Conservation (phyloP, 2,329 filamentous ascomycete genomes). For the Aspergillus aculeatus region DNA sequence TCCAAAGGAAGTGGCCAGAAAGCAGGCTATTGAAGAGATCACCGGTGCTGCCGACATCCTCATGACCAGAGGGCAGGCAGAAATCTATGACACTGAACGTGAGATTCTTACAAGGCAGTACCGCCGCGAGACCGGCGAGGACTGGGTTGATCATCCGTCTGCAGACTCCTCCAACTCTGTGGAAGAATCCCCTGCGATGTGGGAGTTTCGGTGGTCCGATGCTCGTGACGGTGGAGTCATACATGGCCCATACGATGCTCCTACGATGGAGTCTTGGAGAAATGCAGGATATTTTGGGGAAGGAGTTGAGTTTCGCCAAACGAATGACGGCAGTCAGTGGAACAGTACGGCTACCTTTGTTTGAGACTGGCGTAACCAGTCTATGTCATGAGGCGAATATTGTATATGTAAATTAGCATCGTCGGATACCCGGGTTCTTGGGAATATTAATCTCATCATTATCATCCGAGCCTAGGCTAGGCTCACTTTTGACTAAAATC, state of each 20-base stretch:
- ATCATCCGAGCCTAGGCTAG: slow-evolving; percentile 19
- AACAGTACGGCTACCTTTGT: slow-evolving; percentile 52
- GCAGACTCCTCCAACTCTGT: slow-evolving; percentile 28
- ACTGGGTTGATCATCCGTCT: slow-evolving; percentile 64
- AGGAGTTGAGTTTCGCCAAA: slow-evolving; percentile 71
- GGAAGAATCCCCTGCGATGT: slow-evolving; percentile 52
- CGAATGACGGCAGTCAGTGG: slow-evolving; percentile 58
- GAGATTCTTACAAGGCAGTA: slow-evolving; percentile 83
- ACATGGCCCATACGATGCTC: slow-evolving; percentile 83
- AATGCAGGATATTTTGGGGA: slow-evolving; percentile 90
- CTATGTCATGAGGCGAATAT: neutral
- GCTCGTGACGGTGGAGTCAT: slow-evolving; percentile 73
- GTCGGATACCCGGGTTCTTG: slow-evolving; percentile 8
- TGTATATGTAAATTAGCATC: slow-evolving; percentile 12
- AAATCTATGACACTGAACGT: slow-evolving; percentile 89
- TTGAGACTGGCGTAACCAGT: slow-evolving; percentile 33
- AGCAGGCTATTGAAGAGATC: slow-evolving; percentile 73
- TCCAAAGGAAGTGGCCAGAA: slow-evolving; percentile 67
- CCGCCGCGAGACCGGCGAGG: slow-evolving; percentile 78
- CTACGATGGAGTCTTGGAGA: slow-evolving; percentile 87
- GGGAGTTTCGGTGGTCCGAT: slow-evolving; percentile 93
- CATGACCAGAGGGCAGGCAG: slow-evolving; percentile 74
- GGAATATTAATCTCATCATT: slow-evolving; percentile 22
- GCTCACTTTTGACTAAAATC: slow-evolving; percentile 21
- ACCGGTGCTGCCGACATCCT: slow-evolving; percentile 89